phyloP scores from a whole-genome alignment of 805 yeast species.

The Zygosaccharomyces bisporus region DNA sequence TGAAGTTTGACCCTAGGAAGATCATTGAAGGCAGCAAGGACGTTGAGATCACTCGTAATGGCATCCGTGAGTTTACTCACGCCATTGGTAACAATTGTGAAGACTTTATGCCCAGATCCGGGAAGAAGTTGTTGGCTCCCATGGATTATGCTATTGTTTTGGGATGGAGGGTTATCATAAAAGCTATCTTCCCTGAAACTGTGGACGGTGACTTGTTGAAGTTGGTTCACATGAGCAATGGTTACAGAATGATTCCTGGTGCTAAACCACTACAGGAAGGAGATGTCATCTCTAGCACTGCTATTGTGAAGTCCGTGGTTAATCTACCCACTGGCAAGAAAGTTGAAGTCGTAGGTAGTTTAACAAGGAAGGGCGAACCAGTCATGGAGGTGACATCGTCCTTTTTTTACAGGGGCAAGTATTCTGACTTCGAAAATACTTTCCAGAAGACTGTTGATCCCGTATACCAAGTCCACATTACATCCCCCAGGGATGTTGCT shows the following conservation, averaged over 20 bases:
- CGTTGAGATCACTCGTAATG: conserved; percentile 65
- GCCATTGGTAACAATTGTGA: conserved; percentile 97
- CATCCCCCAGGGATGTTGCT: conserved; percentile 83
- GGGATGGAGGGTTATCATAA: conserved; percentile 98
- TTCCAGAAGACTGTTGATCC: conserved; percentile 85
- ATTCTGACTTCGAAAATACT: conserved; percentile 83
- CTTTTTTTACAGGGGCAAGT: conserved; percentile 93
- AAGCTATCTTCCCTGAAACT: conserved; percentile 93
- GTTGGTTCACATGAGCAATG: conserved; percentile 91
- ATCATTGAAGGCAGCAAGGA: conserved; percentile 67
- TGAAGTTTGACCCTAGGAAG: conserved; percentile 65
- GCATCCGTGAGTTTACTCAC: conserved; percentile 87
- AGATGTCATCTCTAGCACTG: conserved; percentile 76
- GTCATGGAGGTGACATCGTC: conserved; percentile 93
- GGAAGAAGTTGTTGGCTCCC: conserved; percentile 84
- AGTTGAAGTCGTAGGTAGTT: conserved; percentile 91
- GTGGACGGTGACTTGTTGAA: conserved; percentile 95
- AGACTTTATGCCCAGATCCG: conserved; percentile 86
- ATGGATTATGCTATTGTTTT: conserved; percentile 99
- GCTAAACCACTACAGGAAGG: conserved; percentile 86
- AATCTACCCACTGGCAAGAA: conserved; percentile 92
- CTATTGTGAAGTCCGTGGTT: conserved; percentile 81
- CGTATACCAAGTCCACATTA: conserved; percentile 74
- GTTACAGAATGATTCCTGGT: conserved; percentile 89
- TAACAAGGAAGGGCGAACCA: conserved; percentile 68